Evolutionary conservation across 2,329 filamentous ascomycete genomes (phyloP).

Genomic region (Fusarium musae): DNA sequence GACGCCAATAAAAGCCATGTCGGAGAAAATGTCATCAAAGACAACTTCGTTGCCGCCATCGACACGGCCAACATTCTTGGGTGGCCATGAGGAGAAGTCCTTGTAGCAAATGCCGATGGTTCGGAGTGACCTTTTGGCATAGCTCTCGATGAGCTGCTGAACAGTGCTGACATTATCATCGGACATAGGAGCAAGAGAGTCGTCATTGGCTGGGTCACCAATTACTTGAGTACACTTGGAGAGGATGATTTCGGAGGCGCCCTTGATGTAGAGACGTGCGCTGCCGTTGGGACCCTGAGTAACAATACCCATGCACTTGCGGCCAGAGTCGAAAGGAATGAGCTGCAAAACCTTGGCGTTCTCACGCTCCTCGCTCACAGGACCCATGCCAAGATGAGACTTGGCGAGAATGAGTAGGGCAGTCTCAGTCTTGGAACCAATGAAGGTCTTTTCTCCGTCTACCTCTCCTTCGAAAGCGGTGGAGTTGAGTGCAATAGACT

Average conservation of each 20-base stretch:
- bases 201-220: conserved; percentile 59
- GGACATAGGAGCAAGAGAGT: conserved; percentile 57
- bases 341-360: conserved; percentile 70
- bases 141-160: conserved; percentile 76
- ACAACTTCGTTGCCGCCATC: conserved; percentile 69
- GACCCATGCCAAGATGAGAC: conserved; percentile 73
- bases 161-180: conserved; percentile 67
- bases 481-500: conserved; percentile 74
- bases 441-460: conserved; percentile 73
- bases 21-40: conserved; percentile 73
- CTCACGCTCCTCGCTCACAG: conserved; percentile 71
- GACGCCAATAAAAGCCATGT: conserved; percentile 75
- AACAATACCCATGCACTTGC: conserved; percentile 77
- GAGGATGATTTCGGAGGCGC: conserved; percentile 73
- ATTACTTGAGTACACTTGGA: conserved; percentile 64
- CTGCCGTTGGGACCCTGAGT: conserved; percentile 61
- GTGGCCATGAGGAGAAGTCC: conserved; percentile 88
- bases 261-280: conserved; percentile 70
- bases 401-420: conserved; percentile 77
- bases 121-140: conserved; percentile 82
- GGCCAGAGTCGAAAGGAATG: conserved; percentile 79
- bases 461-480: conserved; percentile 81
- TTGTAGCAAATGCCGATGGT: conserved; percentile 87
- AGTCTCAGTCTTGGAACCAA: conserved; percentile 83
- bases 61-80: conserved; percentile 66